Conservation (phyloP, 2,329 filamentous ascomycete genomes). For the Aureobasidium zeae region DNA sequence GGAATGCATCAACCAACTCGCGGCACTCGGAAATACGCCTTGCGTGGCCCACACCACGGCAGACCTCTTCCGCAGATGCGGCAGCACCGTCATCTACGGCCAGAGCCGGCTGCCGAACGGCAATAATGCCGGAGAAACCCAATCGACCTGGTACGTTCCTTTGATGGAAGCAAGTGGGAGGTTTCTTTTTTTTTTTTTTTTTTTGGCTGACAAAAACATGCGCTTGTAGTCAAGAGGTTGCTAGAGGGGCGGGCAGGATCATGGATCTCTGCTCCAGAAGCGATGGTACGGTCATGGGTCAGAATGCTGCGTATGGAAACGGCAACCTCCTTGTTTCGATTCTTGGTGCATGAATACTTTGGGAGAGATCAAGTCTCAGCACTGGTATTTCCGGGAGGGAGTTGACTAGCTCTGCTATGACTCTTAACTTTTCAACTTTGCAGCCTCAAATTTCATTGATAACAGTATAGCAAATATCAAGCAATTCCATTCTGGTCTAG, state of each 20-base stretch:
- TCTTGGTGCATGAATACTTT: too few species aligned
- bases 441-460: too few species aligned
- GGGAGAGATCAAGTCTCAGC: too few species aligned
- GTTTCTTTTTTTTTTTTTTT: background rate
- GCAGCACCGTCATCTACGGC: background rate
- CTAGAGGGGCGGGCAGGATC: background rate
- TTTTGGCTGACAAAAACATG: too few species aligned
- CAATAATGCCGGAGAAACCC: too few species aligned
- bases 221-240: background rate
- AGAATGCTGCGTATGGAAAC: slow-evolving; percentile 1
- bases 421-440: too few species aligned
- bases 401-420: too few species aligned
- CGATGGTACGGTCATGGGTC: slow-evolving; percentile 1
- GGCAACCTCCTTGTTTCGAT: too few species aligned
- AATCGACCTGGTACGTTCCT: background rate
- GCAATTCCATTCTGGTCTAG: too few species aligned
- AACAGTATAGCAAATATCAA: too few species aligned
- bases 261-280: background rate
- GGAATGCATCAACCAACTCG: background rate
- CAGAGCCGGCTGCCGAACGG: background rate
- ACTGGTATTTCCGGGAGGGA: too few species aligned
- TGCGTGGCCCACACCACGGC: background rate
- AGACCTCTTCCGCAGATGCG: background rate
- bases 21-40: background rate
- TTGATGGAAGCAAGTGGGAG: background rate